Conservation (phyloP, 2,329 filamentous ascomycete species). For the Herpotrichia juniperi region DNA sequence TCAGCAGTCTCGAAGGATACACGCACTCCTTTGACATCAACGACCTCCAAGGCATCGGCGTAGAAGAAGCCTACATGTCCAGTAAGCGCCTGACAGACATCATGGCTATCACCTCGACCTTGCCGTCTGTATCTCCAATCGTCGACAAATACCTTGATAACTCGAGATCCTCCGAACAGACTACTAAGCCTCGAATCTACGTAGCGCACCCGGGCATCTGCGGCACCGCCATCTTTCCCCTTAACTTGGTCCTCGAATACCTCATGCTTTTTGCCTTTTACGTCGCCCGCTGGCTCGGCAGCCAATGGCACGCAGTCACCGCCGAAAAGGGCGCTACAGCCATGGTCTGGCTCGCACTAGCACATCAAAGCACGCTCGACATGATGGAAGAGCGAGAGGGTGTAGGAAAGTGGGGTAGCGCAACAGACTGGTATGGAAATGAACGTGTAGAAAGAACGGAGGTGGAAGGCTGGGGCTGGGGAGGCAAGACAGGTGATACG, state of each 20-base stretch:
- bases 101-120: constrained; percentile 72
- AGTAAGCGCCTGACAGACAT: constrained; percentile 88
- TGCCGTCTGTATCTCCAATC: constrained; percentile 66
- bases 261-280: constrained; percentile 72
- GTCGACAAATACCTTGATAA: constrained; percentile 33
- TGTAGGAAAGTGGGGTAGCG: constrained; percentile 83
- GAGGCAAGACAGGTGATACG: constrained; percentile 60
- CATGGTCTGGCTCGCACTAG: constrained; percentile 78
- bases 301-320: constrained; percentile 83
- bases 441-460: constrained; percentile 76
- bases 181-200: constrained; percentile 68
- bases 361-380: constrained; percentile 67
- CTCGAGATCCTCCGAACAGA: constrained; percentile 13
- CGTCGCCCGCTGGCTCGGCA: constrained; percentile 77
- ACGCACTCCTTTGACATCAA: constrained; percentile 62
- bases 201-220: constrained; percentile 87
- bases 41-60: constrained; percentile 77
- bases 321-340: constrained; percentile 78
- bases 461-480: constrained; percentile 81
- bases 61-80: constrained; percentile 75
- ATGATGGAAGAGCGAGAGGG: constrained; percentile 56
- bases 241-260: constrained; percentile 72
- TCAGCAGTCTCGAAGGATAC: constrained; percentile 78
- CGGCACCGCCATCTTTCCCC: constrained; percentile 78
- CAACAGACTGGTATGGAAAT: constrained; percentile 64